Percentiles rank a stretch among this genome's conserved stretches.
These are phyloP conservation scores for Simmondsia chinensis DNA, from an alignment of 148 eudicot genomes.

Conservation along the genomic window DNA sequence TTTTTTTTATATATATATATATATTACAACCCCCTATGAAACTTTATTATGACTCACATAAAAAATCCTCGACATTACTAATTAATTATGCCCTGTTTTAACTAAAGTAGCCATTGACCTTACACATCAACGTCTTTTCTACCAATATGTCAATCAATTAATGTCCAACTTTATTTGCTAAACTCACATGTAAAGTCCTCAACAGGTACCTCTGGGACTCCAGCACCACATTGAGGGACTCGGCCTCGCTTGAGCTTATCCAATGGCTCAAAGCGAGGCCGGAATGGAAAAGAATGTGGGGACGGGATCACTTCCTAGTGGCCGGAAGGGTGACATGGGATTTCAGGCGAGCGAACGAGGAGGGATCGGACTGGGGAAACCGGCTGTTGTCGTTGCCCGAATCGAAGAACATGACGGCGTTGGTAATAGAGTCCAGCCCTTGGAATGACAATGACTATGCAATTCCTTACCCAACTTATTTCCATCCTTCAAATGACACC, in stretches of 20 bases:
- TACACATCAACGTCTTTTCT: no score
- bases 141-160: no score
- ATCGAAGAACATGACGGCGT: constrained; percentile 45
- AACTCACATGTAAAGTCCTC: no score
- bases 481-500: constrained; percentile 60
- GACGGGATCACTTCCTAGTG: constrained; percentile 62
- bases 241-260: constrained; percentile 27
- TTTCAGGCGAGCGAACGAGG: constrained; percentile 36
- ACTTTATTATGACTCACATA: no score
- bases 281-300: constrained; percentile 52
- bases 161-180: no score
- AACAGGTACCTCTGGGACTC: constrained; percentile 27
- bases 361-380: constrained; percentile 50
- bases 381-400: constrained; percentile 45
- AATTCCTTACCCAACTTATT: constrained; percentile 72
- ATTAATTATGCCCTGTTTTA: no score
- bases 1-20: no score
- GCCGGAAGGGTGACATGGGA: constrained; percentile 84
- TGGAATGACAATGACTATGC: constrained; percentile 60
- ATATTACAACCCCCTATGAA: no score
- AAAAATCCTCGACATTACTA: no score
- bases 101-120: no score
- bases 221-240: constrained; percentile 22
- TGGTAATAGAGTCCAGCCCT: constrained; percentile 69
- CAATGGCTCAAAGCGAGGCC: constrained; percentile 38